Conservation (phyloP, 345 rosid species). For the Aethionema arabicum region DNA sequence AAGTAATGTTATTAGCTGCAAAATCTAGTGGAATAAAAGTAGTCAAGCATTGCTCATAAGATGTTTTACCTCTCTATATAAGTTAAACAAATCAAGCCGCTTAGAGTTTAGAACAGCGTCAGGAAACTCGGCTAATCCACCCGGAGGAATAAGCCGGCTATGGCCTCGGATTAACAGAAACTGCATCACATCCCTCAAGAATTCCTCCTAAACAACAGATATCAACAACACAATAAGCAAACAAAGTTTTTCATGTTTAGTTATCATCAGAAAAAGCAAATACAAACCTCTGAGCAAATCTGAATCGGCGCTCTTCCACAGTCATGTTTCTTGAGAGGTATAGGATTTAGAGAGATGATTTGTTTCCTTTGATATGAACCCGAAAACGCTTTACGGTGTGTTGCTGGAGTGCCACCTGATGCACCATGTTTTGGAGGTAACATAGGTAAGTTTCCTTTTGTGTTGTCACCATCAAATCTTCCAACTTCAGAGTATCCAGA, state of each 20-base stretch:
- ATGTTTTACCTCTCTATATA: constrained; percentile 86
- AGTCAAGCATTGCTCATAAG: constrained; percentile 3
- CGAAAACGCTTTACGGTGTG: constrained; percentile 72
- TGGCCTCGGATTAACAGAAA: constrained; percentile 92
- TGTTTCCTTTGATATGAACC: constrained; percentile 91
- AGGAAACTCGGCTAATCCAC: constrained; percentile 90
- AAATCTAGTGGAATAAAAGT: constrained; percentile 12
- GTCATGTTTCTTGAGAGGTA: constrained; percentile 95
- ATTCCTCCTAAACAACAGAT: constrained; percentile 72
- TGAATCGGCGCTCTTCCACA: constrained; percentile 96
- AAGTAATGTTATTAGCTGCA: constrained; percentile 1
- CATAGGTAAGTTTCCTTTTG: constrained; percentile 58
- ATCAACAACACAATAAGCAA: not conserved
- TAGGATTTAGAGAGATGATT: constrained; percentile 83
- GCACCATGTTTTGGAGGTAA: constrained; percentile 63
- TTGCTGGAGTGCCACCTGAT: constrained; percentile 49
- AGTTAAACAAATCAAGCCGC: constrained; percentile 92
- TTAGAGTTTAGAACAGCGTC: constrained; percentile 95
- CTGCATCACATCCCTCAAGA: constrained; percentile 96
- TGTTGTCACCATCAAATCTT: constrained; percentile 72
- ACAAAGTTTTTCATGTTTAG: not conserved
- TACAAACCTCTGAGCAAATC: constrained; percentile 86
- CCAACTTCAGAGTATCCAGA: constrained; percentile 67
- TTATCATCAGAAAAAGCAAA: constrained; percentile 6
- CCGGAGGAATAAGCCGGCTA: constrained; percentile 95